Evolutionary conservation across 169 alveolate species (phyloP).

Genomic region (Besnoitia besnoiti): DNA sequence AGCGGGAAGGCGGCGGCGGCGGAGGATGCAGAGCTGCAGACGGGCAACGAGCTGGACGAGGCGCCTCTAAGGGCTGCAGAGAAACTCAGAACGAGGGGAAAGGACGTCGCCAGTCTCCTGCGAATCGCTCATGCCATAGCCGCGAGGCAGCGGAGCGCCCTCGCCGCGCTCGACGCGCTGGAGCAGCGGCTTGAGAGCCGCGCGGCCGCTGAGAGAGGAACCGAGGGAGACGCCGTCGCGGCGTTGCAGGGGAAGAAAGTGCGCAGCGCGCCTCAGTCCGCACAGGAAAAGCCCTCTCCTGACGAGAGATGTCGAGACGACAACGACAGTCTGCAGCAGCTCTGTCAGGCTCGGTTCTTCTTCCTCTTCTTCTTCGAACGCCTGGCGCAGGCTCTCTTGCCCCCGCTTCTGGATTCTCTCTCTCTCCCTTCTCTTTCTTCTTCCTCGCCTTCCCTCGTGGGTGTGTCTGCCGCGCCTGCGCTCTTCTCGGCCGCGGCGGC

Average conservation of each 20-base stretch:
- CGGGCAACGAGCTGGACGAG: no score
- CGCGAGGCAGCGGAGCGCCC: background rate
- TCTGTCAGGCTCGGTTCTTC: background rate
- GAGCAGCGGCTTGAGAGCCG: background rate
- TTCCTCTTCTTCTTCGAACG: slow-evolving; percentile 31
- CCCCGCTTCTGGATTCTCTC: background rate
- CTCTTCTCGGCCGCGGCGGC: no score
- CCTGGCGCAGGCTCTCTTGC: background rate
- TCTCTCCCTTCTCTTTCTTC: background rate
- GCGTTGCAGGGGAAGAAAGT: background rate
- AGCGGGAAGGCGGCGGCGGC: no score
- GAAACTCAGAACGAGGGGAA: background rate
- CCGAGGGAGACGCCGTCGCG: background rate
- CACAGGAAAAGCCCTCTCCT: no score
- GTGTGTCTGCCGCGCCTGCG: no score
- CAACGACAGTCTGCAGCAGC: background rate
- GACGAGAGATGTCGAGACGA: background rate
- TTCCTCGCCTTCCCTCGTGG: background rate
- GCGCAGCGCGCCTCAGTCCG: background rate
- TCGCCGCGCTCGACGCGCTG: background rate
- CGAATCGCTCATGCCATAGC: background rate
- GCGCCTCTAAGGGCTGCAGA: background rate
- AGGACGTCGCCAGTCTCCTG: background rate
- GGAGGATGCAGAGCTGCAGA: no score
- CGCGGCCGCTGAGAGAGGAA: background rate